Conservation (phyloP, 2,329 filamentous ascomycete species). For the Davidsoniella australis region DNA sequence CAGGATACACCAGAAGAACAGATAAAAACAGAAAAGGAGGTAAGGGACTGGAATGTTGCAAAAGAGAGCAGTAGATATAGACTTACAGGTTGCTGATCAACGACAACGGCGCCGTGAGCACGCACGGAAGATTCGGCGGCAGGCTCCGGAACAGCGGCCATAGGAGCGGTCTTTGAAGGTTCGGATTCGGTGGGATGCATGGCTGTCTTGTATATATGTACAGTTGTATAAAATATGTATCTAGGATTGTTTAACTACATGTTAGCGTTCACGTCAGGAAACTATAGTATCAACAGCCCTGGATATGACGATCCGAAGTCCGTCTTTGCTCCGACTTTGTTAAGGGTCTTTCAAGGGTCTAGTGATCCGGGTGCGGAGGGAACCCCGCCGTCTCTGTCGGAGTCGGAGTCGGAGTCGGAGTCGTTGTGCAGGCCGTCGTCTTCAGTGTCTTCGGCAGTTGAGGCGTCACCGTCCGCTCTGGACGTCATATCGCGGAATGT, state of each 20-base stretch:
- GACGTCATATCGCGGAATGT: constrained; percentile 8
- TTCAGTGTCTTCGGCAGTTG: constrained; percentile 6
- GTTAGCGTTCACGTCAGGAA: not conserved
- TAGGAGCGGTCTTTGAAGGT: constrained; percentile 3
- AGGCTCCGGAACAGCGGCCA: constrained; percentile 5
- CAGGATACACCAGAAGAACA: too few relatives aligned
- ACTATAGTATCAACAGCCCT: too few relatives aligned
- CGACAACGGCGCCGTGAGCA: constrained; percentile 2
- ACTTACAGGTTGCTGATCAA: constrained; percentile 13
- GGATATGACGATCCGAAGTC: too few relatives aligned
- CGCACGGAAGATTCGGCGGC: not conserved
- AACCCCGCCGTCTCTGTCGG: not conserved
- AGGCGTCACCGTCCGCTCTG: not conserved
- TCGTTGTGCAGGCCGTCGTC: constrained; percentile 1
- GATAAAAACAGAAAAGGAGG: not conserved
- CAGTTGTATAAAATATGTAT: not conserved
- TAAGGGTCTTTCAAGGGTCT: not conserved
- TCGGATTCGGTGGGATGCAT: constrained; percentile 5
- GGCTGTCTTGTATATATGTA: not conserved
- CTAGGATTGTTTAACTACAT: not conserved
- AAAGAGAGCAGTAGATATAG: not conserved
- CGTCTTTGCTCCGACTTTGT: not conserved
- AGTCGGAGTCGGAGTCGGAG: constrained; percentile 1
- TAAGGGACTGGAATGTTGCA: not conserved
- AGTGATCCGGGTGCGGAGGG: not conserved